Base-by-base conservation (phyloP, 2,329 filamentous ascomycete species). In the Keithomyces neogunnii region DNA sequence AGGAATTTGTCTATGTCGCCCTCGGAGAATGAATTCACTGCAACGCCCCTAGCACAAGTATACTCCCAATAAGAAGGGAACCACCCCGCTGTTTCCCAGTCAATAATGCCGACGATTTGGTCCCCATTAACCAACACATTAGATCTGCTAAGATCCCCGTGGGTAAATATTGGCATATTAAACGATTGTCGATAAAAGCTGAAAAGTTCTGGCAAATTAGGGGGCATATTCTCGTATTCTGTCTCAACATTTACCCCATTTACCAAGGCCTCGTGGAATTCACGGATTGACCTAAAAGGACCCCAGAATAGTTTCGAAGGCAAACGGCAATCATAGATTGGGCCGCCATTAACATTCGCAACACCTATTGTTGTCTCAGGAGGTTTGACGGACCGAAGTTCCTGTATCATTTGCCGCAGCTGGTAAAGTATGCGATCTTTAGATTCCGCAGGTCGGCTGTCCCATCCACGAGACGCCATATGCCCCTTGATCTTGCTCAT, bases 61-160 rank as follows among this genome's bases (percentile, higher is more conserved):
- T 66, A 69, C 32, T 69, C 65, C 65, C 65, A 69, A 51, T 69
- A 68, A 28, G 54, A 39, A 0, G 65, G 65, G 36, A 63, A 62
- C 63, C 62, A 69, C 3, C 63, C 65, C 3, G 63, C 54, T 2
- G 58, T 56, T 50, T 70, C 63, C 67, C 66, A 69, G 54, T 68
- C 63, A 3, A 68, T 51, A 10, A 80, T 73, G 1, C 72, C 74
- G 28, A 80, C 60, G 28, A 80, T 59, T 1, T 67, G 55, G 51
- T 73, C 67, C 3, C 63, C 68, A 2, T 56, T 55, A 28, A 67
- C 62, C 9, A 77, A 52, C 31, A 78, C 70, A 53, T 77, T 77
- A 5, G 63, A 55, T 13, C 63, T 65, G 52, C 66, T 70, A 6
- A 77, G 57, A 54, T 77, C 73, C 5, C 64, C 68, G 59, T 78